Base-by-base conservation (phyloP, 2,329 filamentous ascomycete species). In the Fusarium pininemorale region DNA sequence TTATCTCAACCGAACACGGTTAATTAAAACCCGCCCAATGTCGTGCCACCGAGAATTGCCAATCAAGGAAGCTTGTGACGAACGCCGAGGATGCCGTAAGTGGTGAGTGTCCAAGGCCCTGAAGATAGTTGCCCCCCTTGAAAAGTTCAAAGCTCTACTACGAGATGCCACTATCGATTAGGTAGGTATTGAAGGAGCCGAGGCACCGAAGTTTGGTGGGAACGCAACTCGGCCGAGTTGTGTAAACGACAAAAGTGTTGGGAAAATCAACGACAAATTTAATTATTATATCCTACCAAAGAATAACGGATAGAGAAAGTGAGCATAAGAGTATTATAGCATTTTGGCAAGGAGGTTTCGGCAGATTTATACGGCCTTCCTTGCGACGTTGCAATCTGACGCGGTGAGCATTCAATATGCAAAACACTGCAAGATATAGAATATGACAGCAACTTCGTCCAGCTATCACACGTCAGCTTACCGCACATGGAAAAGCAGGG, bases 141-240 rank as follows among this genome's bases (percentile, higher is more conserved):
- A 39, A 44, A 62, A 67, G 55, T 50, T 48, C 30, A 58, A 54
- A 66, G 45, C n/a, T 44, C 44, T 42, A 42, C 45, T 26, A 39
- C 14, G 44, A 62, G 70, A 72, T 69, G 69, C 57, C 63, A 54
- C 50, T 73, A 48, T 69, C 30, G 30, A 54, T 47, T 66, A 53
- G 53, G 39, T 24, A 20, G 18, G 20, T 41, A 22, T n/a, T n/a
- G 26, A 51, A 66, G 50, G 72, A 67, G 55, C 76, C 76, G 73
- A 75, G 76, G 76, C 58, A n/a, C n/a, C n/a, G n/a, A n/a, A n/a
- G n/a, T n/a, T n/a, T 60, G 57, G 61, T 72, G 75, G 74, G 44
- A 66, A 53, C 56, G 45, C 60, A 63, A 53, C 51, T 55, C 55
- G 48, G 62, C 53, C 45, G 62, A 54, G 44, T 44, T 57, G 39